Percentiles rank a stretch among this genome's conserved stretches.
phyloP scores from a whole-genome alignment of 805 yeast genomes.

The Wickerhamiella bombiphila region DNA sequence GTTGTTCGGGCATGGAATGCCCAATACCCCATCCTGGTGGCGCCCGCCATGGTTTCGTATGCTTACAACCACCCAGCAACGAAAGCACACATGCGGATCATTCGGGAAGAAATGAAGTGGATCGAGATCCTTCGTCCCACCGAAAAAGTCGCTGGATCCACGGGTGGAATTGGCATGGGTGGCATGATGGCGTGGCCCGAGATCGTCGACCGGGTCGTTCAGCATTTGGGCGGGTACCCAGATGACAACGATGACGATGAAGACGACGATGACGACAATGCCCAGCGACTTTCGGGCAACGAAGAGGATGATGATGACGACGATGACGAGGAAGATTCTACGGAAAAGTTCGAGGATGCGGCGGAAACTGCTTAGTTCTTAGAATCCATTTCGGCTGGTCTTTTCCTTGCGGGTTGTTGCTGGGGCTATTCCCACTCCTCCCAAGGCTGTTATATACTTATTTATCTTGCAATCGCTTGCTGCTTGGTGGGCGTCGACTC shows the following conservation, averaged over 20 bases:
- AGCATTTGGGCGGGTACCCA: slow-evolving; percentile 52
- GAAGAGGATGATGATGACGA: slow-evolving; percentile 20
- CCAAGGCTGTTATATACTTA: neutral
- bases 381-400: neutral
- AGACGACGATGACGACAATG: slow-evolving; percentile 30
- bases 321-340: slow-evolving; percentile 29
- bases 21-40: slow-evolving; percentile 70
- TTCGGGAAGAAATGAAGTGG: slow-evolving; percentile 89
- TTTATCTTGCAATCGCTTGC: neutral
- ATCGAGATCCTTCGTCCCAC: slow-evolving; percentile 86
- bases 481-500: neutral
- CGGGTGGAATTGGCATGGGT: slow-evolving; percentile 98
- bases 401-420: no score
- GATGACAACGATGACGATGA: slow-evolving; percentile 38
- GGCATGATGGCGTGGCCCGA: slow-evolving; percentile 98
- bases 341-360: slow-evolving; percentile 7
- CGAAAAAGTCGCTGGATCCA: slow-evolving; percentile 80
- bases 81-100: slow-evolving; percentile 58
- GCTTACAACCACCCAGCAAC: slow-evolving; percentile 85
- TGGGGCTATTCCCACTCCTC: neutral
- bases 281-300: slow-evolving; percentile 22
- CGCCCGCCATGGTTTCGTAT: slow-evolving; percentile 92
- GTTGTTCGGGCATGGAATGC: slow-evolving; percentile 95
- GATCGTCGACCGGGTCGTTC: slow-evolving; percentile 70
- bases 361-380: neutral